phyloP scores from a whole-genome alignment of 2,329 filamentous ascomycete species.

The Fusarium chlamydosporum region DNA sequence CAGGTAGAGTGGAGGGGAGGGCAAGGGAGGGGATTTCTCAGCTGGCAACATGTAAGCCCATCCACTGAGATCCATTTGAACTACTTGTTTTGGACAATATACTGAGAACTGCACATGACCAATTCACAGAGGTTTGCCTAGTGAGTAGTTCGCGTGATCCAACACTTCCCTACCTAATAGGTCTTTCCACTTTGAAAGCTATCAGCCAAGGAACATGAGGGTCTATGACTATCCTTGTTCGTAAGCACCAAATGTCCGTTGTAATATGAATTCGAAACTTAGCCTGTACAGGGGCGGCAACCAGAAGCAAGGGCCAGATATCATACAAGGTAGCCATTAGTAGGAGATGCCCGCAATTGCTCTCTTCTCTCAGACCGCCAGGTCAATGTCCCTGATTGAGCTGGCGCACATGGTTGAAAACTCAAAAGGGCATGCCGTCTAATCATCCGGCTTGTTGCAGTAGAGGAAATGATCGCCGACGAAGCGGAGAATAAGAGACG shows the following conservation, averaged over 20 bases:
- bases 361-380: not conserved
- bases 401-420: not conserved
- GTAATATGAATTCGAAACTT: constrained; percentile 27
- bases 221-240: constrained; percentile 18
- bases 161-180: not conserved
- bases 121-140: not conserved
- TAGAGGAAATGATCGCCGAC: constrained; percentile 16
- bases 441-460: constrained; percentile 13
- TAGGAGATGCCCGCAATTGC: not conserved
- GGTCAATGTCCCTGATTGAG: not conserved
- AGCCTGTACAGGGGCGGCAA: constrained; percentile 35
- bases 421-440: constrained; percentile 36
- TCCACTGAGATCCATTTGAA: constrained; percentile 2
- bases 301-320: constrained; percentile 23
- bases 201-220: constrained; percentile 17
- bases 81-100: not conserved
- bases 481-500: not conserved
- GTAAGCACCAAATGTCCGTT: constrained; percentile 13
- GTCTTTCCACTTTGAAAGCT: constrained; percentile 7
- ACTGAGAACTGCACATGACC: not conserved
- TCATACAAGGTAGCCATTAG: constrained; percentile 20
- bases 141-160: not conserved
- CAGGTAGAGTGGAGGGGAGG: constrained; percentile 30
- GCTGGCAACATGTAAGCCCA: constrained; percentile 33
- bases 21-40: constrained; percentile 28